Conservation (phyloP, 345 rosid species). For the Pistacia atlantica region DNA sequence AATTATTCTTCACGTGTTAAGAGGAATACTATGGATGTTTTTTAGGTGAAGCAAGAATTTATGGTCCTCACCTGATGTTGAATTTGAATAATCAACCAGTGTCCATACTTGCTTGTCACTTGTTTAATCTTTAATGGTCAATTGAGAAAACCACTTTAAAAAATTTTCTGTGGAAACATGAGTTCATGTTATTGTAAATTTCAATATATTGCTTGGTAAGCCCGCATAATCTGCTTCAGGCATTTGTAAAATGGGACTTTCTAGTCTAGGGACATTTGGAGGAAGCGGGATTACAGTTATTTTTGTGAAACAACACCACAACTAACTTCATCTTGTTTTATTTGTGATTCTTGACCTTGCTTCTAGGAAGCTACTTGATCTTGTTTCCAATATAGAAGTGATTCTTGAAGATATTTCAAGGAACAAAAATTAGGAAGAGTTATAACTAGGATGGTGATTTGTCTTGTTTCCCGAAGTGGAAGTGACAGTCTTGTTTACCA, state of each 20-base stretch:
- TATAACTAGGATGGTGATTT: not conserved
- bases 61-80: slow-evolving; percentile 1
- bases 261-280: not conserved
- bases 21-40: slow-evolving; percentile 1
- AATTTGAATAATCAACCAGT: not conserved
- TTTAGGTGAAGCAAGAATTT: not conserved
- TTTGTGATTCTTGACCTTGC: no score
- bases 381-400: no score
- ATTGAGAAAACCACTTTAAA: not conserved
- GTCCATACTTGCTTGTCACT: not conserved
- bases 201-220: not conserved
- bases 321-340: no score
- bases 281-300: not conserved
- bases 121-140: not conserved
- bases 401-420: no score
- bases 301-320: no score
- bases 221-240: not conserved
- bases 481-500: not conserved
- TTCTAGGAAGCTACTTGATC: no score
- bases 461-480: no score
- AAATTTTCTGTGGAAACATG: not conserved
- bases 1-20: not conserved
- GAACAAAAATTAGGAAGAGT: not conserved
- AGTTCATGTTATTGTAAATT: not conserved
- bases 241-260: not conserved